Evolutionary conservation across 2,329 filamentous ascomycete species (phyloP).

Genomic region (Clarireedia homoeocarpa): DNA sequence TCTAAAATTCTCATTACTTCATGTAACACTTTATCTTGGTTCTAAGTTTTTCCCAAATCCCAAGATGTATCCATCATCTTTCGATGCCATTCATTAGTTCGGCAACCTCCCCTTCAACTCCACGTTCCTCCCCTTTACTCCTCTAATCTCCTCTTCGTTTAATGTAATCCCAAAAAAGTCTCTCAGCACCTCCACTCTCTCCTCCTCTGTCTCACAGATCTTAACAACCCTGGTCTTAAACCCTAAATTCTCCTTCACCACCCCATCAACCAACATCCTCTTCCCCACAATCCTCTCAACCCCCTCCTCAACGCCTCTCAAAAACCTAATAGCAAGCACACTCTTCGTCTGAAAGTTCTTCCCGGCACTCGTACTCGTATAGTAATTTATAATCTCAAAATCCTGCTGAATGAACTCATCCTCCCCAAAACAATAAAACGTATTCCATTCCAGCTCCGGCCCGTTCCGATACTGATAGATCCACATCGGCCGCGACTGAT

Average conservation of each 20-base stretch:
- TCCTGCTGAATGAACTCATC: constrained; percentile 55
- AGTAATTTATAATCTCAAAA: constrained; percentile 53
- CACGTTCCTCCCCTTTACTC: constrained; percentile 39
- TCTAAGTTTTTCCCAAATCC: neutral
- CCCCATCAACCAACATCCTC: constrained; percentile 41
- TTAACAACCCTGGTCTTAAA: constrained; percentile 42
- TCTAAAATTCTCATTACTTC: neutral
- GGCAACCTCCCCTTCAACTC: constrained; percentile 7
- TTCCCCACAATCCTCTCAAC: constrained; percentile 40
- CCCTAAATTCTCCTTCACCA: constrained; percentile 45
- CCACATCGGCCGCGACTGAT: constrained; percentile 45
- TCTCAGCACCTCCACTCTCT: constrained; percentile 43
- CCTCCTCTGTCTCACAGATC: constrained; percentile 41
- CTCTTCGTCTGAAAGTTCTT: constrained; percentile 48
- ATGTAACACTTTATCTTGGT: neutral
- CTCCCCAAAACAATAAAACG: constrained; percentile 58
- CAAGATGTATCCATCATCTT: neutral
- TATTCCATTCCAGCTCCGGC: constrained; percentile 43
- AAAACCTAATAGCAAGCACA: constrained; percentile 49
- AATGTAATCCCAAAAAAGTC: constrained; percentile 44
- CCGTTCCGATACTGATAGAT: constrained; percentile 53
- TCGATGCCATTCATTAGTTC: neutral
- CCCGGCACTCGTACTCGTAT: constrained; percentile 45
- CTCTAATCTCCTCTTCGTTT: constrained; percentile 40
- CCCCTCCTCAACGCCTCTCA: constrained; percentile 33